Percentiles rank a stretch among this genome's conserved stretches.
phyloP scores from a whole-genome alignment of 2,329 filamentous ascomycete genomes.

The Fusarium anguioides region DNA sequence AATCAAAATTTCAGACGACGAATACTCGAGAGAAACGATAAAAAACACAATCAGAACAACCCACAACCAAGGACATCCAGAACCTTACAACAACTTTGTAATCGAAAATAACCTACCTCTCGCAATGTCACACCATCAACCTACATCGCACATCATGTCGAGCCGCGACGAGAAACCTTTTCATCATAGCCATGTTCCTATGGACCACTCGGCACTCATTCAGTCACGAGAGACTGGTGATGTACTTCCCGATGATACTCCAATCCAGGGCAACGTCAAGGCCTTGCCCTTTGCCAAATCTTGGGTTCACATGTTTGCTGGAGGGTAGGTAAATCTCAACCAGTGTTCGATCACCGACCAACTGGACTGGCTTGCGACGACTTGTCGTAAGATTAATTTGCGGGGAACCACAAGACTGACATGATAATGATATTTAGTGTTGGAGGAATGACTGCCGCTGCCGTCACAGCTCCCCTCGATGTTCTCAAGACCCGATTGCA shows the following conservation, averaged over 20 bases:
- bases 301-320: constrained; percentile 92
- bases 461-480: constrained; percentile 93
- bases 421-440: constrained; percentile 61
- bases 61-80: not conserved
- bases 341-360: not conserved
- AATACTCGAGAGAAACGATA: constrained; percentile 4
- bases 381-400: not conserved
- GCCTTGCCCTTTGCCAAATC: constrained; percentile 73
- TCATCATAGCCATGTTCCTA: constrained; percentile 45
- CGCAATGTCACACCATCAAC: constrained; percentile 50
- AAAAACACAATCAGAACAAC: not conserved
- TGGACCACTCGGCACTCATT: constrained; percentile 56
- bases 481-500: constrained; percentile 94
- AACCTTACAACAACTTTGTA: not conserved
- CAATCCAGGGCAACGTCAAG: constrained; percentile 50
- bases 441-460: constrained; percentile 90
- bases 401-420: constrained; percentile 23
- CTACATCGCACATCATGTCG: constrained; percentile 43
- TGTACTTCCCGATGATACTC: constrained; percentile 58
- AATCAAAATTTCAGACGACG: constrained; percentile 2
- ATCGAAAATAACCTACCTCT: not conserved
- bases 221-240: constrained; percentile 73
- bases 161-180: constrained; percentile 50
- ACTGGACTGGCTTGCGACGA: not conserved
- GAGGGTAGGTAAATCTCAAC: constrained; percentile 76